Evolutionary conservation across 192 early-diverging fungal genomes (phyloP), one percentile per base, ranked within the genome.

Genomic region (Coemansia sp.): DNA sequence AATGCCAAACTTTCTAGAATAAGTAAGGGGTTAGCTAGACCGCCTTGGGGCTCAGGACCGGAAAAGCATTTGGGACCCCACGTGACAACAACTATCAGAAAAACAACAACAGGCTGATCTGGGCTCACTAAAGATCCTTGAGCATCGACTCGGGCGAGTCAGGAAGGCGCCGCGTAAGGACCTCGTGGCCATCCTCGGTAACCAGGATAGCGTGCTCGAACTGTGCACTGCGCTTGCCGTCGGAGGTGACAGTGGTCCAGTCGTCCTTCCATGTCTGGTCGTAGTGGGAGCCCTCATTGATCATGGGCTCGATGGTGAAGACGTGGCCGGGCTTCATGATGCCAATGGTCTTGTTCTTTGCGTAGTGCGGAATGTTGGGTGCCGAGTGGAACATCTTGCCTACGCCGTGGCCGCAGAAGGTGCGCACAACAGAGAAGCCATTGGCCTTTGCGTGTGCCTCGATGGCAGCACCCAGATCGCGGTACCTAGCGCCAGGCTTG

Each of bases 291-390:
- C 96, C 95, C 64, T 93, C 94, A 66, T 90, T 92, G 82, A 99
- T 98, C 96, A 98, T 98, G n/a, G 96, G 98, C 79, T 99, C 98
- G 61, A 99, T 99, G 12, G 97, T 99, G 69, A 99, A 99, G 48
- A 88, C 85, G 67, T 98, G 95, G 32, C 97, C 97, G 21, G 92
- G 84, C 82, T 97, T 96, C 91, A 98, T 95, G 2, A 92, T 87
- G 32, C 98, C 98, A 54, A 97, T 87, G 3, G 96, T 94, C 86
- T 97, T 97, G 84, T 98, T 98, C 59, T 90, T 90, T 12, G 93
- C 93, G 84, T 97, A 98, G 71, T 99, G 98, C 41, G 94, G 94
- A 42, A 99, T 87, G 69, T 88, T 92, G 37, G 98, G 98, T 10
- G 94, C 71, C 56, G 87, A 88, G 70, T 99, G 98, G 86, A 98